Evolutionary conservation across 2,329 filamentous ascomycete species (phyloP).

Genomic region (Pleurostoma richardsiae): DNA sequence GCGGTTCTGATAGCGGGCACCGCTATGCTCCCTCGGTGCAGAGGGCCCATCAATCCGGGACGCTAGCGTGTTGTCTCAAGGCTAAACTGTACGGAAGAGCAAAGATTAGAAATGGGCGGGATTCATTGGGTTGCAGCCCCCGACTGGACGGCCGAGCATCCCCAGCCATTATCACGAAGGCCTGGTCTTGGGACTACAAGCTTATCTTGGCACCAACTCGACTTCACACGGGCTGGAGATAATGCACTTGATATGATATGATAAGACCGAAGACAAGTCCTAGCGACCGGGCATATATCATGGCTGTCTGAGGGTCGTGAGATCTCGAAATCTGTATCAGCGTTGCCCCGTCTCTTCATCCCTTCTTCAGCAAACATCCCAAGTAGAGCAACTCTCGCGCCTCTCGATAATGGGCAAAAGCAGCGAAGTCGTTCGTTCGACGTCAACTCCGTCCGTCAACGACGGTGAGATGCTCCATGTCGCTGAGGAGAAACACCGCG

Average conservation of each 20-base stretch:
- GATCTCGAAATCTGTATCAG: neutral
- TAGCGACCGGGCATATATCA: neutral
- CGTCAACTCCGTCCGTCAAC: neutral
- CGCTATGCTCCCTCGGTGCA: too few species aligned
- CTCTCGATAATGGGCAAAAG: neutral
- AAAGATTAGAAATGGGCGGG: too few species aligned
- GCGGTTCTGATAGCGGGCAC: too few species aligned
- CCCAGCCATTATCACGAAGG: too few species aligned
- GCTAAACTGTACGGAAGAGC: too few species aligned
- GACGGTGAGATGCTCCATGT: neutral
- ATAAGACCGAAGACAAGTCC: neutral
- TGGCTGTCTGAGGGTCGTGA: neutral
- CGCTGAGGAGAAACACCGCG: neutral
- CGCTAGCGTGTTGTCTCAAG: too few species aligned
- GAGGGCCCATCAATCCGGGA: too few species aligned
- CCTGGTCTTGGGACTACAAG: too few species aligned
- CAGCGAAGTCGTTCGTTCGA: neutral
- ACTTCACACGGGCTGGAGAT: neutral
- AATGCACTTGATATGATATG: neutral
- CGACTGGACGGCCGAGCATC: too few species aligned
- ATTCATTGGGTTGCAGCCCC: too few species aligned
- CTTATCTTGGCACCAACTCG: too few species aligned
- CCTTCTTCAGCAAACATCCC: neutral
- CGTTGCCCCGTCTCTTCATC: neutral
- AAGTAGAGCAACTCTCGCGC: neutral